These are phyloP conservation scores for Neonothopanus nambi DNA, from an alignment of 1,284 basidiomycete species.

Conservation along the genomic window DNA sequence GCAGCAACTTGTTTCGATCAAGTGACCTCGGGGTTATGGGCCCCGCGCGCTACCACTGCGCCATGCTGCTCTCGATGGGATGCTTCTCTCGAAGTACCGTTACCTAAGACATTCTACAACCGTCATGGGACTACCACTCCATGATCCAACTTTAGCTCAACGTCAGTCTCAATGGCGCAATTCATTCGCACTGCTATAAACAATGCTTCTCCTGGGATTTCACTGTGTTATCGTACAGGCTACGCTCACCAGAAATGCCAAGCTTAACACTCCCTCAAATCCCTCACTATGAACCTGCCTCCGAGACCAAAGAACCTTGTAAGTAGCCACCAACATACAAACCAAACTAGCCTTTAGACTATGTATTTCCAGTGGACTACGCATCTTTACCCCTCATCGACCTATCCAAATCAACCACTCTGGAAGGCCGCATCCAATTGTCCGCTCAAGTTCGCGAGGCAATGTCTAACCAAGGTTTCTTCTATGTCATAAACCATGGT, in stretches of 20 bases:
- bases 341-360: too few species aligned
- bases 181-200: too few species aligned
- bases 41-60: slow-evolving; percentile 27
- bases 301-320: slow-evolving; percentile 36
- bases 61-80: too few species aligned
- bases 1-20: slow-evolving; percentile 29
- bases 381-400: slow-evolving; percentile 69
- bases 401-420: slow-evolving; percentile 48
- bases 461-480: slow-evolving; percentile 61
- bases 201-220: too few species aligned
- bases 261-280: slow-evolving; percentile 24
- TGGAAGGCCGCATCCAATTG: slow-evolving; percentile 47
- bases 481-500: slow-evolving; percentile 64
- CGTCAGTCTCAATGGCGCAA: too few species aligned
- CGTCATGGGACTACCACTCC: too few species aligned
- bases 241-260: too few species aligned
- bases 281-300: slow-evolving; percentile 38
- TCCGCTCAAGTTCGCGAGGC: slow-evolving; percentile 54
- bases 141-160: too few species aligned
- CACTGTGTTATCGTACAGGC: too few species aligned
- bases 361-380: slow-evolving; percentile 32
- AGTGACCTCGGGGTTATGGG: slow-evolving; percentile 28
- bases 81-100: too few species aligned
- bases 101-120: too few species aligned
- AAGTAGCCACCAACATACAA: slow-evolving; percentile 10